Evolutionary conservation across 164 flowering plant species (phyloP).

Genomic region (Buxus sempervirens): DNA sequence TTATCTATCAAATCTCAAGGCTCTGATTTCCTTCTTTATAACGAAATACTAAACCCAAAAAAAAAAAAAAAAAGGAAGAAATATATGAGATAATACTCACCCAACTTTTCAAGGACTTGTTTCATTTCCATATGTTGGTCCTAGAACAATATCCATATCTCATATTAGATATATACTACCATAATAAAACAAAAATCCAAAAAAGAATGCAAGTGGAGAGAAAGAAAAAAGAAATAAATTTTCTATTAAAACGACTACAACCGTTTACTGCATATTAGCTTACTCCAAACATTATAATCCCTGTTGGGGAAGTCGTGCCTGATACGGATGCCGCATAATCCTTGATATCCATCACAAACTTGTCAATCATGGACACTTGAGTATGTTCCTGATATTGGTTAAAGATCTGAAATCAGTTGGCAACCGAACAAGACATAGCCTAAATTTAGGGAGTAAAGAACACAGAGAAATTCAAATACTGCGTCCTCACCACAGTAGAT

Average conservation of each 20-base stretch:
- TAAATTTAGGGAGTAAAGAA: too few relatives aligned
- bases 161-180: background rate
- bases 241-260: background rate
- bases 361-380: conserved; percentile 23
- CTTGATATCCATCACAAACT: conserved; percentile 52
- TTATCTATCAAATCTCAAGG: too few relatives aligned
- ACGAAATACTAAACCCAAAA: background rate
- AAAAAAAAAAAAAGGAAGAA: background rate
- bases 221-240: too few relatives aligned
- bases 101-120: conserved; percentile 46
- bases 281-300: conserved; percentile 63
- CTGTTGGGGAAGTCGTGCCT: conserved; percentile 42
- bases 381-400: conserved; percentile 21
- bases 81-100: conserved; percentile 31
- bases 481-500: conserved; percentile 22
- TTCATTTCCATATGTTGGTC: conserved; percentile 33
- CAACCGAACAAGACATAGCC: too few relatives aligned
- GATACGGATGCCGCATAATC: conserved; percentile 45
- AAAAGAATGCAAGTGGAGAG: background rate
- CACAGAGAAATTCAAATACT: too few relatives aligned
- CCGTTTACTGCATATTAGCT: conserved; percentile 12
- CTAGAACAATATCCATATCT: conserved; percentile 27
- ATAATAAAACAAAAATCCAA: background rate
- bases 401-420: conserved; percentile 8
- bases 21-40: background rate